Evolutionary conservation across 371 early-diverging fungal genomes (phyloP).

Genomic region (Blakeslea trispora): DNA sequence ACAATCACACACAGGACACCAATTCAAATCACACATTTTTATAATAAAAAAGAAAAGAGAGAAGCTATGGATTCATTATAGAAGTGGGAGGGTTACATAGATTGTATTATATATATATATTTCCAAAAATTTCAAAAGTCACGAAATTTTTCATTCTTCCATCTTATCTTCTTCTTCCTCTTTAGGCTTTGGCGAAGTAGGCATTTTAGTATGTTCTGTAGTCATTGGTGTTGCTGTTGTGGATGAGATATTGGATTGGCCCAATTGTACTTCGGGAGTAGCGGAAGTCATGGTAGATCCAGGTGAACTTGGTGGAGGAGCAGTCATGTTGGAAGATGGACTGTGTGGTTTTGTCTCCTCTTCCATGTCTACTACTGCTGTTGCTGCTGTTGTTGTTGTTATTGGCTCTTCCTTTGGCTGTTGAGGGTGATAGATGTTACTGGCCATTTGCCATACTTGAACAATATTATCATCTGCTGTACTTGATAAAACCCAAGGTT

Average conservation of each 20-base stretch:
- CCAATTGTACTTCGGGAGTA: no score
- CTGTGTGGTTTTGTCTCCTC: background rate
- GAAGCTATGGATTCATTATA: background rate
- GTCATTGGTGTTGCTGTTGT: no score
- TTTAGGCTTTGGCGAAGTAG: constrained; percentile 3
- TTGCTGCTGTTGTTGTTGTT: no score
- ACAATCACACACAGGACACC: constrained; percentile 38
- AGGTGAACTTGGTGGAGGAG: background rate
- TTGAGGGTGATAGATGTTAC: constrained; percentile 21
- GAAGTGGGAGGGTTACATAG: no score
- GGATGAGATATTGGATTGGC: no score
- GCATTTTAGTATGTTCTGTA: no score
- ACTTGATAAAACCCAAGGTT: constrained; percentile 95
- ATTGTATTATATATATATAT: constrained; percentile 10
- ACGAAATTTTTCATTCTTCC: constrained; percentile 9
- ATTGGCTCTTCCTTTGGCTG: no score
- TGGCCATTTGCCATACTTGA: constrained; percentile 97
- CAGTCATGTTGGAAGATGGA: background rate
- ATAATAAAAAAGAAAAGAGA: background rate
- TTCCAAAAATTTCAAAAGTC: background rate
- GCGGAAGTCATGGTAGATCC: background rate
- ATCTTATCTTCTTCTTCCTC: constrained; percentile 10
- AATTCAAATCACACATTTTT: constrained; percentile 42
- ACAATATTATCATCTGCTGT: constrained; percentile 97
- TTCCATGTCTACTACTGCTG: no score